Evolutionary conservation across 1,139 yeast species (phyloP).

Genomic region (Candida sanyaensis): DNA sequence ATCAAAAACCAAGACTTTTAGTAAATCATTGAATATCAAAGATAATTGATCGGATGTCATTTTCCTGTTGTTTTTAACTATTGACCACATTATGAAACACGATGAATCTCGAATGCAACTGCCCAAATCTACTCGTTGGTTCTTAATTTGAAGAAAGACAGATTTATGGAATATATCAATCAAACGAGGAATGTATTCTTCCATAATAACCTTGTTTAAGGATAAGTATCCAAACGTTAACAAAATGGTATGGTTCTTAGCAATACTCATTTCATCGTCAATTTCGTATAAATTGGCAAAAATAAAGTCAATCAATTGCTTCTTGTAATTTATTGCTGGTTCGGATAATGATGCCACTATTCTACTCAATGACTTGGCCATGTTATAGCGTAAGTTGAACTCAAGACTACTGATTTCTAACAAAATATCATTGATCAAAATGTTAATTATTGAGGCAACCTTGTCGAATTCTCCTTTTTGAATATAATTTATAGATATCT

Average conservation of each 20-base stretch:
- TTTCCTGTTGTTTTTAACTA: slow-evolving; percentile 27
- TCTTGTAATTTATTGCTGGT: slow-evolving; percentile 35
- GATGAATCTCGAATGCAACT: slow-evolving; percentile 80
- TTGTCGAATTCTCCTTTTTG: slow-evolving; percentile 16
- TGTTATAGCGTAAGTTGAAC: slow-evolving; percentile 32
- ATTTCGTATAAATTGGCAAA: slow-evolving; percentile 23
- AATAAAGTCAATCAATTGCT: slow-evolving; percentile 30
- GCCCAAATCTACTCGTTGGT: slow-evolving; percentile 38
- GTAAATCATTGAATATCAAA: slow-evolving; percentile 41
- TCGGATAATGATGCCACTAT: slow-evolving; percentile 21
- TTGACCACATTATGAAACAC: slow-evolving; percentile 62
- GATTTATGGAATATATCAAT: slow-evolving; percentile 44
- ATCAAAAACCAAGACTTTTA: slow-evolving; percentile 65
- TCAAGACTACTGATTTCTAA: slow-evolving; percentile 27
- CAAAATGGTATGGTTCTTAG: slow-evolving; percentile 37
- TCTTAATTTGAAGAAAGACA: slow-evolving; percentile 53
- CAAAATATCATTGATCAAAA: slow-evolving; percentile 31
- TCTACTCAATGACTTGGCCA: slow-evolving; percentile 37
- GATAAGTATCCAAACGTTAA: slow-evolving; percentile 38
- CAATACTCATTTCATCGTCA: slow-evolving; percentile 17
- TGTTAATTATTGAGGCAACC: slow-evolving; percentile 29
- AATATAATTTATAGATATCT: slow-evolving; percentile 25
- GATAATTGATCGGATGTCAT: slow-evolving; percentile 17
- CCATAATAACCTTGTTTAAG: slow-evolving; percentile 31
- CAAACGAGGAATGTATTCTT: slow-evolving; percentile 21